Conservation (phyloP, 2,329 filamentous ascomycete species). For the Diaporthe eres region DNA sequence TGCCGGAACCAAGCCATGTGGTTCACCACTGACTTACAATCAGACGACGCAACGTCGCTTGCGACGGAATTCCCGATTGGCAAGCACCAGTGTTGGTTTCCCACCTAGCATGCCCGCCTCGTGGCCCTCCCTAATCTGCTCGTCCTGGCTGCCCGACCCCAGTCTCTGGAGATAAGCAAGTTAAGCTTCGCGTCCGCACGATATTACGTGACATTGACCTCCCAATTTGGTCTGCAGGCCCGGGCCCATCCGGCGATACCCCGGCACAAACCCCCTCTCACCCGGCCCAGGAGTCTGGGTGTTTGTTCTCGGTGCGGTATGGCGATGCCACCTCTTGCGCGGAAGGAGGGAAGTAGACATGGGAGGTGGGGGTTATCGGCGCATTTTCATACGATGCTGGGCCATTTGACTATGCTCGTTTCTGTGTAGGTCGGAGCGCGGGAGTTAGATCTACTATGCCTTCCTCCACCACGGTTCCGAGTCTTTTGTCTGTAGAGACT, state of each 20-base stretch:
- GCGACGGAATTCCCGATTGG: not conserved
- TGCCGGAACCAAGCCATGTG: not conserved
- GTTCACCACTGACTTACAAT: not conserved
- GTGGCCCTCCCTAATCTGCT: not conserved
- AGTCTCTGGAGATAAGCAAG: conserved; percentile 21
- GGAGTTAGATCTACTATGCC: not conserved
- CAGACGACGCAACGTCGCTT: conserved; percentile 13
- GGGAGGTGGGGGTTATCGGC: not conserved
- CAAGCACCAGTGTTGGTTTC: not conserved
- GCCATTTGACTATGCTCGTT: not conserved
- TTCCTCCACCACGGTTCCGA: not conserved
- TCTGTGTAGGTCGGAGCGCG: not conserved
- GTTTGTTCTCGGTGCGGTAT: not conserved
- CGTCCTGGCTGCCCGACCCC: not conserved
- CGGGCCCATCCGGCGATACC: not conserved
- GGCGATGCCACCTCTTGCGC: not conserved
- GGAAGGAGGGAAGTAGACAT: not conserved
- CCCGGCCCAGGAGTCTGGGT: conserved; percentile 10
- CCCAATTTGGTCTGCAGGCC: not conserved
- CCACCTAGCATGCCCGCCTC: not conserved
- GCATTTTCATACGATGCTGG: not conserved
- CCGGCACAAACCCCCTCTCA: not conserved
- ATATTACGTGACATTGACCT: conserved; percentile 9
- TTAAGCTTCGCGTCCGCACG: conserved; percentile 2
- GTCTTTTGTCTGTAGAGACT: not conserved